Base-by-base conservation (phyloP, 768 basidiomycete species). In the Tylopilus sp. region DNA sequence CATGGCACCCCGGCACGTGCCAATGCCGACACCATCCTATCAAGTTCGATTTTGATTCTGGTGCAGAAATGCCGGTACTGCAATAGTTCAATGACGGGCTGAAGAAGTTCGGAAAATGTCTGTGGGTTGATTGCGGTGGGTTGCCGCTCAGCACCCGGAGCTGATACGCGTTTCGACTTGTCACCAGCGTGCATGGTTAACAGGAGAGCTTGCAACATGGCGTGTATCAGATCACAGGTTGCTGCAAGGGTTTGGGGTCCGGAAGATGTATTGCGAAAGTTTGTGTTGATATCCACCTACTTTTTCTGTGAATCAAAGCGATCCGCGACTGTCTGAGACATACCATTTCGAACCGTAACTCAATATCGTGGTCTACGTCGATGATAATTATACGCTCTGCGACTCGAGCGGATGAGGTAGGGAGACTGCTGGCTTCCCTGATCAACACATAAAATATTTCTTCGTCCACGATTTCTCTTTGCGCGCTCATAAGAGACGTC, bases 31-130 rank as follows among this genome's bases (percentile, higher is more conserved):
- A 72, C 71, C 48, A 82, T 75, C 56, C 73, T 78, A 36, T 70
- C 66, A 30, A 92, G 65, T 69, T 89, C 86, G 1, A 65, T 49
- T 55, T 79, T 76, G 42, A 91, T 73, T 52, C 82, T 75, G 52
- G 75, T 66, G 62, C 85, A 86, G 65, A 93, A 91, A 22, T 80
- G 79, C 58, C 80, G 79, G 62, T 92, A 93, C 67, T 91, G 91
- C 38, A 92, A 68, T 26, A 91, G 59, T 63, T 91, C 88, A 53
- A 91, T 83, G 55, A 91, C 73, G 0, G 87, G 87, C 36, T 84
- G 86, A 15, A 93, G 75, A 33, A 91, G 67, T 3, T 75, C 73
- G 15, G 80, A 78, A n/a, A 73, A 44, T 7, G 58, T 52, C 28
- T 51, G 53, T 6, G 20, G n/a, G 18, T 30, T 55, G 5, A 57